These are phyloP conservation scores for Eucalyptus erythrocorys DNA, from an alignment of 345 rosid genomes.

Conservation along the genomic window DNA sequence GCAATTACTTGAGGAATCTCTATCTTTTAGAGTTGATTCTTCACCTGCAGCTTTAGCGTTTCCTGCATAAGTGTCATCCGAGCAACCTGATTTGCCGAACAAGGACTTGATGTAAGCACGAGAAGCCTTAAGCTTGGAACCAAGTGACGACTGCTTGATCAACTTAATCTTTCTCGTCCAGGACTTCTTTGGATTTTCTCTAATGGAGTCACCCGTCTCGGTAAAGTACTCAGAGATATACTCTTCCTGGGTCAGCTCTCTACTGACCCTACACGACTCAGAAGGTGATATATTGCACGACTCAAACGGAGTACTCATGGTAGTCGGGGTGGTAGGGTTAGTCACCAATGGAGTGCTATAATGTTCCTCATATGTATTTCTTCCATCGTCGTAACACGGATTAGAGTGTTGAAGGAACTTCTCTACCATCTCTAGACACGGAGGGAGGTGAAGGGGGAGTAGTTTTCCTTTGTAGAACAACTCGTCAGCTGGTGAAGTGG, in stretches of 20 bases:
- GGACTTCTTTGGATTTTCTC: conserved; percentile 43
- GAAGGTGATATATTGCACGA: conserved; percentile 77
- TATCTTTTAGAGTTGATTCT: conserved; percentile 7
- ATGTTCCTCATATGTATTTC: conserved; percentile 28
- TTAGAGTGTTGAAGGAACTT: conserved; percentile 36
- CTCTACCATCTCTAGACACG: conserved; percentile 60
- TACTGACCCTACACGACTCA: conserved; percentile 61
- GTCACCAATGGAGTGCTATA: conserved; percentile 56
- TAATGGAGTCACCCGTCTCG: conserved; percentile 2
- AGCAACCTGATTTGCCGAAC: conserved; percentile 55
- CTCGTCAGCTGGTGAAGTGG: conserved; percentile 82
- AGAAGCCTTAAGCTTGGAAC: conserved; percentile 68
- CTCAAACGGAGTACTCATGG: conserved; percentile 65
- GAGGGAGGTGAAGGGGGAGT: conserved; percentile 83
- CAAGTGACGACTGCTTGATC: conserved; percentile 44
- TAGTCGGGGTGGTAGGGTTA: conserved; percentile 37
- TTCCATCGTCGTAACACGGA: background rate
- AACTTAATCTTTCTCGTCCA: conserved; percentile 55
- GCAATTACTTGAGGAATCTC: conserved; percentile 7
- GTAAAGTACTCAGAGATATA: conserved; percentile 24
- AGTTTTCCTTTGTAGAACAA: conserved; percentile 95
- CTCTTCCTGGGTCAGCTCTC: conserved; percentile 61
- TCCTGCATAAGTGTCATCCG: conserved; percentile 38
- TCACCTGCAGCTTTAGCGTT: conserved; percentile 37
- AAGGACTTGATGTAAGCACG: conserved; percentile 59